Evolutionary conservation across 306 rosid species (phyloP).

Genomic region (Delonix regia): DNA sequence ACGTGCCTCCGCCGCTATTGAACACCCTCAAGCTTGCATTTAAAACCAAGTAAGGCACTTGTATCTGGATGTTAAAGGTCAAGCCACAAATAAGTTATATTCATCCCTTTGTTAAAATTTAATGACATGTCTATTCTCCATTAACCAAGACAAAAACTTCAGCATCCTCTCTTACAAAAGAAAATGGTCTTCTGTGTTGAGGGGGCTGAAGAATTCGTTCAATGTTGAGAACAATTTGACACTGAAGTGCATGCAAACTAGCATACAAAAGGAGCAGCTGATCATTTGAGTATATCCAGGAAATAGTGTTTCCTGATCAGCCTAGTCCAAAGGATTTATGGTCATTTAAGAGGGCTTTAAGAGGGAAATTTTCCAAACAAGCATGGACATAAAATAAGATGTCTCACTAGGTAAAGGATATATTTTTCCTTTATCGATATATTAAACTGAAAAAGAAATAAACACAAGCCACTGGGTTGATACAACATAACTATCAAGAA

Average conservation of each 20-base stretch:
- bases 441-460: background rate
- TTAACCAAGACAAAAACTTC: background rate
- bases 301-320: background rate
- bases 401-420: background rate
- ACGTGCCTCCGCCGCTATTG: too few species aligned
- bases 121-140: background rate
- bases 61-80: background rate
- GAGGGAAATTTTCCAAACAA: background rate
- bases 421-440: background rate
- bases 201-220: background rate
- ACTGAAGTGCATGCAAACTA: background rate
- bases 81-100: background rate
- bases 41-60: constrained; percentile 5
- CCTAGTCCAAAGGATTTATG: constrained; percentile 2
- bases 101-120: background rate
- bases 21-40: background rate
- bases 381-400: background rate
- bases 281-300: background rate
- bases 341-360: background rate
- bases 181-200: background rate
- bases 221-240: background rate
- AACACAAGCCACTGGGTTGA: background rate
- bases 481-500: background rate
- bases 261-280: background rate
- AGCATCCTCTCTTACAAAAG: background rate